Percentiles rank a stretch among this genome's conserved stretches.
Conservation (phyloP, 176 grass and related monocot genomes). For the Paspalum vaginatum region DNA sequence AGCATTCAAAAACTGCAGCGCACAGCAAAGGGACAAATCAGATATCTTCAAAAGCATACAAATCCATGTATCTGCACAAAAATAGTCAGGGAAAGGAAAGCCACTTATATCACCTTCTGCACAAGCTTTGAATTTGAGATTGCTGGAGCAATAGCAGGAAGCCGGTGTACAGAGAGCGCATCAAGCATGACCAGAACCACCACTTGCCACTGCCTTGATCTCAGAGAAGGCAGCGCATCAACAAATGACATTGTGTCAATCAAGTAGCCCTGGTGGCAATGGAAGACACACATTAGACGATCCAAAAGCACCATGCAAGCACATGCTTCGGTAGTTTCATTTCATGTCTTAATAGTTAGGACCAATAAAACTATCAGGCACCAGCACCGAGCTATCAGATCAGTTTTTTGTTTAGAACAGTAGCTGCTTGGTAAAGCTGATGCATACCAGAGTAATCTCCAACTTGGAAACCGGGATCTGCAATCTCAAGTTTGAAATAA, state of each 20-base stretch:
- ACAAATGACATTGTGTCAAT: constrained; percentile 87
- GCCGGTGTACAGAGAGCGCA: constrained; percentile 58
- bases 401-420: background rate
- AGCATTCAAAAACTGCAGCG: constrained; percentile 56
- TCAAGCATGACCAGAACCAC: constrained; percentile 76
- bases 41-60: background rate
- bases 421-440: background rate
- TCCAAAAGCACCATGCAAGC: constrained; percentile 10
- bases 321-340: background rate
- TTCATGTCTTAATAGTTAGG: background rate
- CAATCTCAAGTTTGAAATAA: constrained; percentile 62
- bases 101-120: constrained; percentile 37
- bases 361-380: background rate
- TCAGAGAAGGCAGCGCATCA: constrained; percentile 72
- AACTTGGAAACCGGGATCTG: constrained; percentile 71
- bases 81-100: background rate
- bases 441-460: constrained; percentile 81
- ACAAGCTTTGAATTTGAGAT: constrained; percentile 54
- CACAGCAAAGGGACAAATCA: background rate
- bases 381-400: background rate
- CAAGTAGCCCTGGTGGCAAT: constrained; percentile 55
- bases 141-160: constrained; percentile 57
- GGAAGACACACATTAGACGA: constrained; percentile 2
- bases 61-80: background rate
- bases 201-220: constrained; percentile 66